These are phyloP conservation scores for Nephelium lappaceum DNA, from an alignment of 345 rosid genomes.

Conservation along the genomic window DNA sequence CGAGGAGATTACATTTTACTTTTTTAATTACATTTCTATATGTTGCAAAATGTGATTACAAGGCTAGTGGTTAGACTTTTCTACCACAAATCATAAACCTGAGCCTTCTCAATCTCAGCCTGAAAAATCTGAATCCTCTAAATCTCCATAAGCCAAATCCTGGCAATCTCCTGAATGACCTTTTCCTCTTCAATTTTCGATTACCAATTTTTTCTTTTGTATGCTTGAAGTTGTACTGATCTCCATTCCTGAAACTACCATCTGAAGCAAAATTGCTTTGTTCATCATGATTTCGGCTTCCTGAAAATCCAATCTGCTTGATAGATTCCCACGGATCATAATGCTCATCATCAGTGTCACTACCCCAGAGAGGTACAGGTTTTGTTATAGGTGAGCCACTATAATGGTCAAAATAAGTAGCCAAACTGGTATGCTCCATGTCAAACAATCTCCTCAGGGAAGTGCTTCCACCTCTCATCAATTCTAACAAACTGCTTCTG, in stretches of 20 bases:
- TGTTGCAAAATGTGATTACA: neutral
- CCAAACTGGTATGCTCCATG: slow-evolving; percentile 56
- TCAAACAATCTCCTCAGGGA: slow-evolving; percentile 52
- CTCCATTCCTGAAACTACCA: slow-evolving; percentile 25
- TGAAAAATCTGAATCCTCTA: slow-evolving; percentile 33
- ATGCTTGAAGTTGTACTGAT: slow-evolving; percentile 4
- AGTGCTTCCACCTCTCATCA: slow-evolving; percentile 51
- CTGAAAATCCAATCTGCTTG: slow-evolving; percentile 18
- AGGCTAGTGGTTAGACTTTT: slow-evolving; percentile 19
- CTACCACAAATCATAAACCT: slow-evolving; percentile 51
- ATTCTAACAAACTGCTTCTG: slow-evolving; percentile 35
- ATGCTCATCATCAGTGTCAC: slow-evolving; percentile 35
- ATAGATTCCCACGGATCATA: slow-evolving; percentile 48
- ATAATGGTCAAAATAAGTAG: slow-evolving; percentile 46
- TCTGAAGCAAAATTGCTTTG: slow-evolving; percentile 29
- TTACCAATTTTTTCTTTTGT: neutral
- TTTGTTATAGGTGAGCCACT: slow-evolving; percentile 44
- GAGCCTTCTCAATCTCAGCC: slow-evolving; percentile 40
- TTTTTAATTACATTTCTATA: neutral
- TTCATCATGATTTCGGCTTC: slow-evolving; percentile 1
- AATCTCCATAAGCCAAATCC: slow-evolving; percentile 38
- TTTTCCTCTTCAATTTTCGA: slow-evolving; percentile 43
- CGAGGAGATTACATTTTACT: neutral
- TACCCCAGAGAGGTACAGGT: slow-evolving; percentile 51
- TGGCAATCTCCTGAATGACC: slow-evolving; percentile 50